Evolutionary conservation across 2,329 filamentous ascomycete genomes (phyloP).

Genomic region (Colletotrichum somersetense): DNA sequence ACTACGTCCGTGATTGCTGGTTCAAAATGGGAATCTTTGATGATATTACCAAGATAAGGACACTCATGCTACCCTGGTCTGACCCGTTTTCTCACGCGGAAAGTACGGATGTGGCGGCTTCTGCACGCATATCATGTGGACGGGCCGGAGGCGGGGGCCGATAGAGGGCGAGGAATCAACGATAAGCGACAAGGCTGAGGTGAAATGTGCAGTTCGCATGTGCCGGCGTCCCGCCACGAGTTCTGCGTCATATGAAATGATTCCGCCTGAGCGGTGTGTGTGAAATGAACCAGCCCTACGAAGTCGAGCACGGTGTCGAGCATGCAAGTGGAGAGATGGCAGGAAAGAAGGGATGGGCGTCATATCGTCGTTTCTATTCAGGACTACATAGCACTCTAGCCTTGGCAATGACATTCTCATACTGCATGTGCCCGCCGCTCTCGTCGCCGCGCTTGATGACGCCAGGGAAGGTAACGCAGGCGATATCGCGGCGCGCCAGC

Average conservation of each 20-base stretch:
- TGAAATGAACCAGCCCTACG: not conserved
- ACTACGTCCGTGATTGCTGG: not conserved
- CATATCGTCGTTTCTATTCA: constrained; percentile 50
- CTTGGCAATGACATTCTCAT: constrained; percentile 74
- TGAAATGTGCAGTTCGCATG: constrained; percentile 3
- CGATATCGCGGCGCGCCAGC: constrained; percentile 65
- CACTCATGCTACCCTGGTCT: not conserved
- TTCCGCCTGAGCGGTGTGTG: no score
- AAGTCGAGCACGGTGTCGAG: no score
- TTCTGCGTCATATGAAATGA: not conserved
- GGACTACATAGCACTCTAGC: constrained; percentile 72
- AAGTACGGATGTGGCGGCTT: not conserved
- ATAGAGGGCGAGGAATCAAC: not conserved
- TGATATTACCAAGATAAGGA: not conserved
- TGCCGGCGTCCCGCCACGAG: not conserved
- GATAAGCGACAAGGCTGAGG: not conserved
- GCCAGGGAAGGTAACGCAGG: constrained; percentile 74
- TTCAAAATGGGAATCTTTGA: not conserved
- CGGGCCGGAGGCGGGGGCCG: constrained; percentile 13
- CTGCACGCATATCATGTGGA: constrained; percentile 3
- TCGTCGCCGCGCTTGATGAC: constrained; percentile 75
- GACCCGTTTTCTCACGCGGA: not conserved
- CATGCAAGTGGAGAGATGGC: not conserved
- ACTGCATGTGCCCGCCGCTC: constrained; percentile 70
- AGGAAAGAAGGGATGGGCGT: not conserved